Evolutionary conservation across 495 filamentous ascomycete genomes (phyloP), one percentile per base, ranked within the genome.

Genomic region (Pyrenula aspistea): DNA sequence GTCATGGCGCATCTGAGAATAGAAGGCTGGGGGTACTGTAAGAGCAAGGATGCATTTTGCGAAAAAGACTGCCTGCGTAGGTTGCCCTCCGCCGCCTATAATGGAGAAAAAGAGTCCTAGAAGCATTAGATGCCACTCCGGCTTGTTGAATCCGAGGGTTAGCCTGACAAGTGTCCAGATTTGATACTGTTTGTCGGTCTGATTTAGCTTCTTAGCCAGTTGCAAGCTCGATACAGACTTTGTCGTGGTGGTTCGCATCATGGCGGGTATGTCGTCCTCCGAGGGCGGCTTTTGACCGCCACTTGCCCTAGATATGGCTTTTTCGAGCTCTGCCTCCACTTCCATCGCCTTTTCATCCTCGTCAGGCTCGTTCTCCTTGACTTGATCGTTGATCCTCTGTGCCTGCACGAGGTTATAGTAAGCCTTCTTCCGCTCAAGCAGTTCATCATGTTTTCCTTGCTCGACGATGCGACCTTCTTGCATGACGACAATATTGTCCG

Each of bases 401-500:
- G 50, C 50, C 10, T 52, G n/a, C 10, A 52, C 50, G 20, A 52
- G 50, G 19, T 80, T 83, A 64, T 78, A 82, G 67, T 95, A 95
- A 2, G 87, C 81, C 36, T 77, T 78, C 25, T 73, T 67, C 12
- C 62, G 67, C 36, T 68, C 50, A 8, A 59, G 2, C 25, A 62
- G 57, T 21, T 59, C 57, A 12, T 51, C 78, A 63, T 95, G 90
- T 2, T 80, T 87, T 55, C 90, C 90, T 69, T 92, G 89, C 64
- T 98, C 93, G n/a, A 93, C 77, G 57, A 96, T 94, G 19, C 76
- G 67, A 53, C 93, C 93, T 56, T 86, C 71, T 10, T 83, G 77
- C 83, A 98, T 89, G 62, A 96, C 91, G 19, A 96, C 89, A 58
- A 98, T 98, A 65, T 96, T 98, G 66, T 96, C 85, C 0, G 91